A percentile compares a stretch with the other conserved stretches of the same genome.
Conservation (phyloP, 2,329 filamentous ascomycete genomes). For the Pseudodiploospora longispora region DNA sequence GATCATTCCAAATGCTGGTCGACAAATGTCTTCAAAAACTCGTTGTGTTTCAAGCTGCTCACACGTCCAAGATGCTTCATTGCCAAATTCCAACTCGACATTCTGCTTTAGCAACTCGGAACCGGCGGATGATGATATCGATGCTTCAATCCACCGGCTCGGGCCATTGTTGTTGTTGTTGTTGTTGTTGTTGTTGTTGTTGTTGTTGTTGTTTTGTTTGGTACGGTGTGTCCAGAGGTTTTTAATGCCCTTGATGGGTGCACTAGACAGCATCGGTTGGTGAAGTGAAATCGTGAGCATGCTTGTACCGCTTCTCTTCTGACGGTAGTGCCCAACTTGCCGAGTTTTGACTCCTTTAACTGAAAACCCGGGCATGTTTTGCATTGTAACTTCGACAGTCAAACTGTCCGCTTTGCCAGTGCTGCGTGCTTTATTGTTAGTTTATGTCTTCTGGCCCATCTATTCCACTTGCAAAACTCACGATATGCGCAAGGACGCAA, state of each 20-base stretch:
- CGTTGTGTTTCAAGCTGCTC: constrained; percentile 14
- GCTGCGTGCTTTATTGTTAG: not conserved
- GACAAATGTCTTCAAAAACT: constrained; percentile 18
- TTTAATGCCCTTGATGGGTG: too few species aligned
- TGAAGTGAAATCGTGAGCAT: not conserved
- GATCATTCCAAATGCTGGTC: constrained; percentile 21
- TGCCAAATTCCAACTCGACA: constrained; percentile 16
- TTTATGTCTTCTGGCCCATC: not conserved
- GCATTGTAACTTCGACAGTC: not conserved
- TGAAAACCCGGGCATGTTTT: not conserved
- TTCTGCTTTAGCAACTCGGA: constrained; percentile 18
- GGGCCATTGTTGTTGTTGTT: not conserved
- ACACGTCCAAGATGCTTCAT: constrained; percentile 16
- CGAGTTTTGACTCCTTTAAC: constrained; percentile 2
- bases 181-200: too few species aligned
- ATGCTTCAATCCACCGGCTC: constrained; percentile 20
- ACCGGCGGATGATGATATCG: constrained; percentile 15
- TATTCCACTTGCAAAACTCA: constrained; percentile 11
- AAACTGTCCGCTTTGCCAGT: not conserved
- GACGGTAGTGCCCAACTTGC: constrained; percentile 5
- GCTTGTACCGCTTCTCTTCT: not conserved
- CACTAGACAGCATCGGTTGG: too few species aligned
- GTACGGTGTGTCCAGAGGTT: too few species aligned
- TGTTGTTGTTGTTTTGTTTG: not conserved
- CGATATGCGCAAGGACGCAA: constrained; percentile 16